Evolutionary conservation across 1,139 yeast genomes (phyloP).

Genomic region (Cylindricascospora bacillispora): DNA sequence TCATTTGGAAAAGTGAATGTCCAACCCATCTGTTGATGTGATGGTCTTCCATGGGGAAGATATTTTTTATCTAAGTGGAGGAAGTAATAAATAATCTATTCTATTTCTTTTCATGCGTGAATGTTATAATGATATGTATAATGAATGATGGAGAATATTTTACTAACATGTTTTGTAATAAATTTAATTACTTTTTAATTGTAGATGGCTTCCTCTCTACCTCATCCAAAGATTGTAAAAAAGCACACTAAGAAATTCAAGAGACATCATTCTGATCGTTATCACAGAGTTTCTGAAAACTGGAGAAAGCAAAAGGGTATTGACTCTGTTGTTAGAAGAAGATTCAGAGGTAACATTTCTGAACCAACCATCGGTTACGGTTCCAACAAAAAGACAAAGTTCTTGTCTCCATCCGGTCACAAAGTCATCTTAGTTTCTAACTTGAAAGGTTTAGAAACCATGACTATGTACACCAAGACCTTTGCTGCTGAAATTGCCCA

Average conservation of each 20-base stretch:
- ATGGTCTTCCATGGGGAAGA: too few species aligned
- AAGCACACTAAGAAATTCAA: constrained; percentile 98
- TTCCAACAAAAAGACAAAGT: constrained; percentile 97
- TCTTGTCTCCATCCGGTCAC: constrained; percentile 96
- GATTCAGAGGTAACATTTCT: constrained; percentile 98
- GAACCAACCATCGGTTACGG: constrained; percentile 99
- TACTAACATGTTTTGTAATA: too few species aligned
- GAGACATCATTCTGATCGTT: constrained; percentile 99
- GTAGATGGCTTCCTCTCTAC: constrained; percentile 88
- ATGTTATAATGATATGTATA: too few species aligned
- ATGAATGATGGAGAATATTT: too few species aligned
- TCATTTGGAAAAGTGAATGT: too few species aligned
- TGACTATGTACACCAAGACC: constrained; percentile 93
- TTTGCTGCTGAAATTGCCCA: constrained; percentile 99
- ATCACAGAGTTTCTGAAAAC: constrained; percentile 93
- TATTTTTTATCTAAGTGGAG: too few species aligned
- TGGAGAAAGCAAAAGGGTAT: constrained; percentile 99
- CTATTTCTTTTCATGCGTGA: too few species aligned
- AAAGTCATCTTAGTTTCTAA: constrained; percentile 91
- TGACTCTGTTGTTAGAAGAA: constrained; percentile 99
- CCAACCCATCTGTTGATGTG: too few species aligned
- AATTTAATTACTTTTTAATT: too few species aligned
- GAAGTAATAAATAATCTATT: too few species aligned
- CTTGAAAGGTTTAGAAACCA: constrained; percentile 86
- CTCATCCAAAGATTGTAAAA: constrained; percentile 99